phyloP scores from a whole-genome alignment of 768 basidiomycete genomes.

The Pleurotus pulmonarius region DNA sequence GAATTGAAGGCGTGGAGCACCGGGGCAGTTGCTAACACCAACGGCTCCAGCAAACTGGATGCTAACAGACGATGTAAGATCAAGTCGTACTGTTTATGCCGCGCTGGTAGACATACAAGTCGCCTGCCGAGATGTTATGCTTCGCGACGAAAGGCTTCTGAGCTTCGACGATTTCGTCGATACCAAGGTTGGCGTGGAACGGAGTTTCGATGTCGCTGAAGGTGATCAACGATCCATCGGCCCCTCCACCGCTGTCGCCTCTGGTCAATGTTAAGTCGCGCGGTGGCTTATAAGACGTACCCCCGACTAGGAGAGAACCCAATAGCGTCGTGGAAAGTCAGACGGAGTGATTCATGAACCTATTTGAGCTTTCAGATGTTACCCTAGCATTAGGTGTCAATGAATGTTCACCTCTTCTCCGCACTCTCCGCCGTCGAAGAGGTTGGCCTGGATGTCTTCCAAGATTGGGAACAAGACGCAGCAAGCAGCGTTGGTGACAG shows the following conservation, averaged over 20 bases:
- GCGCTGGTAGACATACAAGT: slow-evolving; percentile 23
- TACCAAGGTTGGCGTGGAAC: slow-evolving; percentile 28
- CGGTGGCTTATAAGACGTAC: slow-evolving; percentile 15
- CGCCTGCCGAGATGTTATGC: slow-evolving; percentile 26
- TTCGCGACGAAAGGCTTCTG: slow-evolving; percentile 22
- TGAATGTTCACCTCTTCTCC: slow-evolving; percentile 19
- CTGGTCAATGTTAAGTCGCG: neutral
- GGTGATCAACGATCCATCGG: slow-evolving; percentile 33
- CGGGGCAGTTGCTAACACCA: slow-evolving; percentile 29
- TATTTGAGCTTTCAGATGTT: neutral
- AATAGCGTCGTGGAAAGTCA: slow-evolving; percentile 40
- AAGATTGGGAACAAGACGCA: slow-evolving; percentile 18
- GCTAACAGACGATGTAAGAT: slow-evolving; percentile 9
- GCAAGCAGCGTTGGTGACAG: slow-evolving; percentile 9
- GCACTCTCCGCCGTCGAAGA: slow-evolving; percentile 25
- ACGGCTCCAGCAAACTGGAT: slow-evolving; percentile 35
- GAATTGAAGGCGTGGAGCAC: slow-evolving; percentile 26
- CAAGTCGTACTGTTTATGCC: neutral
- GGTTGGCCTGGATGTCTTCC: slow-evolving; percentile 16
- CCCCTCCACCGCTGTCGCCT: slow-evolving; percentile 25
- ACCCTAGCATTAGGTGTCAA: neutral
- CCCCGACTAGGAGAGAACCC: slow-evolving; percentile 32
- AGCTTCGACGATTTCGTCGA: slow-evolving; percentile 26
- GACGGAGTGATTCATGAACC: slow-evolving; percentile 26
- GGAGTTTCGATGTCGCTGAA: slow-evolving; percentile 27